These are phyloP conservation scores for Cunninghamia lanceolata DNA, from an alignment of 75 land plant species.

Conservation along the genomic window DNA sequence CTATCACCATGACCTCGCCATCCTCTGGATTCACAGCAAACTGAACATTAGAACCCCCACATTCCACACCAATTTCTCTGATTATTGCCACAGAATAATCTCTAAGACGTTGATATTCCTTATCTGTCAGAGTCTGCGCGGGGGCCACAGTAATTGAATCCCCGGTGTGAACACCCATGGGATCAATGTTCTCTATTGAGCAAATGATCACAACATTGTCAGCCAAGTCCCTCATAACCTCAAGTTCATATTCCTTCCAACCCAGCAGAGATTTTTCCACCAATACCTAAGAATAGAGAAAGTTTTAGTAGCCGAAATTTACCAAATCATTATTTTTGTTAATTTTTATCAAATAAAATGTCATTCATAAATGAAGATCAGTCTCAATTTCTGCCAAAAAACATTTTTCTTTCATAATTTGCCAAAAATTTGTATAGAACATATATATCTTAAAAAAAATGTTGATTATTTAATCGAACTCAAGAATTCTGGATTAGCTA, in stretches of 20 bases:
- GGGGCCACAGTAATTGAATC: conserved; percentile 99
- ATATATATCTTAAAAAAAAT: not conserved
- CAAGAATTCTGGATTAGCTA: no score
- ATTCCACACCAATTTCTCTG: conserved; percentile 98
- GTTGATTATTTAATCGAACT: not conserved
- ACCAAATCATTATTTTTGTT: not conserved
- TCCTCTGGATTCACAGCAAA: conserved; percentile 96
- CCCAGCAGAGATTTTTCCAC: conserved; percentile 97
- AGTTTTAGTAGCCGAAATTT: not conserved
- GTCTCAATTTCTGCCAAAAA: not conserved
- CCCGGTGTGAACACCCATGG: conserved; percentile 99
- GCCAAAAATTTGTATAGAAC: not conserved
- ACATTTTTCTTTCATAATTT: not conserved
- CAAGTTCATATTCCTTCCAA: conserved; percentile 99
- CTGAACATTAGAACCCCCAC: conserved; percentile 99
- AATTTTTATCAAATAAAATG: not conserved
- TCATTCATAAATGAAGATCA: not conserved
- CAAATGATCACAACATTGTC: conserved; percentile 99
- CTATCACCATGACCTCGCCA: conserved; percentile 99
- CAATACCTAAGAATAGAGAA: conserved; percentile 55
- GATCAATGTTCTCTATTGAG: conserved; percentile 97
- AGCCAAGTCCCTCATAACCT: conserved; percentile 98
- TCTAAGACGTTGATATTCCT: conserved; percentile 93
- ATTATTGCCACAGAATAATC: conserved; percentile 92
- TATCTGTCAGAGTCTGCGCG: conserved; percentile 96